Percentiles rank a stretch among this genome's conserved stretches.
phyloP scores from a whole-genome alignment of 208 protist species.

The Wallacemonas sp. region DNA sequence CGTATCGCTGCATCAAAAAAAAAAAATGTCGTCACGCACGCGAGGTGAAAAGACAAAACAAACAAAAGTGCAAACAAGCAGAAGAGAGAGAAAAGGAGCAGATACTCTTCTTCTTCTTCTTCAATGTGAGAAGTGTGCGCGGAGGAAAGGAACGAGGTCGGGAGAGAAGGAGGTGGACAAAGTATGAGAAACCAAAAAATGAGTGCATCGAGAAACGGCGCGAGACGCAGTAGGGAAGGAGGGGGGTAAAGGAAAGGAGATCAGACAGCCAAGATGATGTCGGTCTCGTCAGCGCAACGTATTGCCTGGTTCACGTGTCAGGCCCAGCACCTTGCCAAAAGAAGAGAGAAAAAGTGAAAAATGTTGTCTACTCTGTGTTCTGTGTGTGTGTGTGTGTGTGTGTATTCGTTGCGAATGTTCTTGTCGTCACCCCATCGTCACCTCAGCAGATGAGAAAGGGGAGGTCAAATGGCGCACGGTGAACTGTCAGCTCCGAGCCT shows the following conservation, averaged over 20 bases:
- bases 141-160: background rate
- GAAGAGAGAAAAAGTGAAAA: no score
- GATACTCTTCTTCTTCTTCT: background rate
- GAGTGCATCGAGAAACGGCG: no score
- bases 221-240: no score
- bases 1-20: constrained; percentile 6
- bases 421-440: background rate
- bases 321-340: no score
- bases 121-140: background rate
- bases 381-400: no score
- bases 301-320: no score
- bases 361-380: no score
- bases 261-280: no score
- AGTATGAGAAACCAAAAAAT: no score
- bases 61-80: constrained; percentile 11
- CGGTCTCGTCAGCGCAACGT: no score
- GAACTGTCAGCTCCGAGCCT: constrained; percentile 46
- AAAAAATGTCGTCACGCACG: no score
- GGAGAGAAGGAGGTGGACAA: constrained; percentile 2
- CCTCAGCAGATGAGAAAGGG: constrained; percentile 42
- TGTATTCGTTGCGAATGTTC: background rate
- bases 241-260: no score
- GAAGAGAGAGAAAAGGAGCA: background rate
- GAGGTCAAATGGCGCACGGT: constrained; percentile 28
- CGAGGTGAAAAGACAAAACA: constrained; percentile 14